phyloP scores from a whole-genome alignment of 768 basidiomycete genomes.

The Melanogaster broomeanus region DNA sequence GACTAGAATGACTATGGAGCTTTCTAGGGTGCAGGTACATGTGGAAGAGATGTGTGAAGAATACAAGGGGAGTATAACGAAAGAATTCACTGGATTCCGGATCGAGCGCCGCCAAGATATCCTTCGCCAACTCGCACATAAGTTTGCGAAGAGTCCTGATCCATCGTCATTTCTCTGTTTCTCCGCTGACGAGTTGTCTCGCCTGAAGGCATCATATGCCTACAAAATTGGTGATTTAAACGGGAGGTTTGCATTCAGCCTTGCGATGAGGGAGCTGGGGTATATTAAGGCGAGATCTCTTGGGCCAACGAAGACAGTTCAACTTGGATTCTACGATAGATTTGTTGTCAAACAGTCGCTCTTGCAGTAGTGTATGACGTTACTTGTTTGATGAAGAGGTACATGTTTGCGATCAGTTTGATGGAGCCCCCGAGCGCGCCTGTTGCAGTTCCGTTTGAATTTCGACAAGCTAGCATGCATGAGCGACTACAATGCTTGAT shows the following conservation, averaged over 20 bases:
- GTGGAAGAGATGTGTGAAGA: slow-evolving; percentile 35
- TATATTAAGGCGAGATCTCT: slow-evolving; percentile 50
- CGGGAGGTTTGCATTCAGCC: slow-evolving; percentile 52
- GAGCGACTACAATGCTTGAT: slow-evolving; percentile 8
- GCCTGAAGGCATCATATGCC: slow-evolving; percentile 53
- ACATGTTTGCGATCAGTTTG: slow-evolving; percentile 7
- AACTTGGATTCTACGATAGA: slow-evolving; percentile 45
- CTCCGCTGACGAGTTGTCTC: slow-evolving; percentile 28
- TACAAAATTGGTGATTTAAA: slow-evolving; percentile 39
- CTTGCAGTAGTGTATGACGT: background rate
- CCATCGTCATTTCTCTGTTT: slow-evolving; percentile 28
- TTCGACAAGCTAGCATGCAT: slow-evolving; percentile 55
- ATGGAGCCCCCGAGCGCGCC: slow-evolving; percentile 29
- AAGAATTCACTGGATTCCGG: slow-evolving; percentile 37
- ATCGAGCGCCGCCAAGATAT: slow-evolving; percentile 52
- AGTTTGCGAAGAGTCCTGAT: slow-evolving; percentile 39
- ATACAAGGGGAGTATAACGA: slow-evolving; percentile 24
- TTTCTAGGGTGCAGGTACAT: slow-evolving; percentile 40
- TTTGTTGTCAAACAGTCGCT: slow-evolving; percentile 30
- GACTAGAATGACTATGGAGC: slow-evolving; percentile 31
- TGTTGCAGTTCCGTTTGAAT: slow-evolving; percentile 59
- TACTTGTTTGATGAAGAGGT: background rate
- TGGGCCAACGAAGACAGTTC: slow-evolving; percentile 42
- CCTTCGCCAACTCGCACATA: slow-evolving; percentile 42
- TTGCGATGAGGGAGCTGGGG: slow-evolving; percentile 55